Evolutionary conservation across 2,329 filamentous ascomycete species (phyloP).

Genomic region (Ascochyta viciae-villosae): DNA sequence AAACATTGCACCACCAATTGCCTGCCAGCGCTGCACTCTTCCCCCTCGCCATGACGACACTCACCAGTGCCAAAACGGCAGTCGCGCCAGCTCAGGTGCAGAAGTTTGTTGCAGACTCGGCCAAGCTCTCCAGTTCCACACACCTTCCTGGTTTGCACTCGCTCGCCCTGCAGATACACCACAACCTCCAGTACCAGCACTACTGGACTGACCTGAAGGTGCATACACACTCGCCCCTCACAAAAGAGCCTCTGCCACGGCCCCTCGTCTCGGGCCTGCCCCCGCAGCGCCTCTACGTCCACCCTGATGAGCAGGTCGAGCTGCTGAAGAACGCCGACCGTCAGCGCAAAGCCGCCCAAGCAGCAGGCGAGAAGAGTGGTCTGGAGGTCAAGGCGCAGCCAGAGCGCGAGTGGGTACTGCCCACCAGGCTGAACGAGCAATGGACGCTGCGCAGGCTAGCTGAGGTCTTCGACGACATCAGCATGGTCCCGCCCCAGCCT

Average conservation of each 20-base stretch:
- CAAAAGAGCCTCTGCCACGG: constrained; percentile 57
- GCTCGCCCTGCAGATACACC: constrained; percentile 67
- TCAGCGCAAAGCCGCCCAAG: constrained; percentile 50
- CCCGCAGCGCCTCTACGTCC: constrained; percentile 75
- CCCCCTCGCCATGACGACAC: constrained; percentile 35
- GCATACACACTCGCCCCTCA: constrained; percentile 56
- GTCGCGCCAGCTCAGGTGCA: constrained; percentile 42
- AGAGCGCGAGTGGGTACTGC: constrained; percentile 75
- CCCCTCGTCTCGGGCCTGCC: constrained; percentile 76
- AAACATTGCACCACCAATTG: constrained; percentile 37
- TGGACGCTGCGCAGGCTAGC: constrained; percentile 73
- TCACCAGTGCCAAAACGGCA: constrained; percentile 32
- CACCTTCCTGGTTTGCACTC: constrained; percentile 50
- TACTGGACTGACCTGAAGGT: constrained; percentile 71
- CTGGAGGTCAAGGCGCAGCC: constrained; percentile 53
- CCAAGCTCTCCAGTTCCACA: constrained; percentile 15
- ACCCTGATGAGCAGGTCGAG: constrained; percentile 82
- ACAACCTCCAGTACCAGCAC: constrained; percentile 78
- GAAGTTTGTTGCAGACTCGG: constrained; percentile 33
- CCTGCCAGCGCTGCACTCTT: constrained; percentile 16
- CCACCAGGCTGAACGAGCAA: constrained; percentile 74
- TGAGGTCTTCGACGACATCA: constrained; percentile 69
- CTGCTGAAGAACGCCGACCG: constrained; percentile 66
- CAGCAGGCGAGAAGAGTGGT: constrained; percentile 46
- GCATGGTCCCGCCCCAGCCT: constrained; percentile 49